These are phyloP conservation scores for Fusarium sp. DNA, from an alignment of 2,329 filamentous ascomycete genomes.

Conservation along the genomic window DNA sequence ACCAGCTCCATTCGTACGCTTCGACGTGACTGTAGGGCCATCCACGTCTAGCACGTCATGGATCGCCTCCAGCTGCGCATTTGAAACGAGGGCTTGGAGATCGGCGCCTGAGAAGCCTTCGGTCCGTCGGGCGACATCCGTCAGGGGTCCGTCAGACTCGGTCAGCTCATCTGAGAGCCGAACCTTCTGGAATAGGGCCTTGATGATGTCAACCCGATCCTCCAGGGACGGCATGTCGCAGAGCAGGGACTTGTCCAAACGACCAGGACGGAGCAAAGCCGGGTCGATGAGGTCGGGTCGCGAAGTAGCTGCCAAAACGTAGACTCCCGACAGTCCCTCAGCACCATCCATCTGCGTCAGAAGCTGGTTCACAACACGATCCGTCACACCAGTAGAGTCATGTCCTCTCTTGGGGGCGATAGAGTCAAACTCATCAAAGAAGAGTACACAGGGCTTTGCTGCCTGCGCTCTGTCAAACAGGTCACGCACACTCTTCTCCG, in stretches of 20 bases:
- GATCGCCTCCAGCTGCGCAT: slow-evolving; percentile 96
- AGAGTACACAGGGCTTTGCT: slow-evolving; percentile 91
- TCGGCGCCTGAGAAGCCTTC: slow-evolving; percentile 95
- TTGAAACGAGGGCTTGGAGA: slow-evolving; percentile 93
- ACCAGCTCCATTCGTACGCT: slow-evolving; percentile 51
- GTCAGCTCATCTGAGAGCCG: slow-evolving; percentile 76
- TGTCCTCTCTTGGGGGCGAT: slow-evolving; percentile 98
- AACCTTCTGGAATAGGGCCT: slow-evolving; percentile 84
- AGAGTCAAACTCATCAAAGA: slow-evolving; percentile 99
- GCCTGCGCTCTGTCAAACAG: slow-evolving; percentile 93
- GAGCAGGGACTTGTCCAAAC: slow-evolving; percentile 91
- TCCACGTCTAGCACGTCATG: slow-evolving; percentile 82
- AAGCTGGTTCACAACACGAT: slow-evolving; percentile 97
- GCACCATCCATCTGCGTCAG: slow-evolving; percentile 99
- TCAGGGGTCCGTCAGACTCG: slow-evolving; percentile 66
- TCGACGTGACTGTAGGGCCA: slow-evolving; percentile 58
- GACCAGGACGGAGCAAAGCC: slow-evolving; percentile 88
- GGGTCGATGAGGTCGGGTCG: slow-evolving; percentile 96
- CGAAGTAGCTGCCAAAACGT: slow-evolving; percentile 94
- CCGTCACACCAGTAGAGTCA: slow-evolving; percentile 97
- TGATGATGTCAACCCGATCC: slow-evolving; percentile 90
- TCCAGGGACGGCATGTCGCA: slow-evolving; percentile 87
- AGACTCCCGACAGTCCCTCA: slow-evolving; percentile 93
- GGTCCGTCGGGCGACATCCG: slow-evolving; percentile 82
- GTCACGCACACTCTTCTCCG: slow-evolving; percentile 95